Conservation (phyloP, 257 asterid species). For the Solanum pimpinellifolium region DNA sequence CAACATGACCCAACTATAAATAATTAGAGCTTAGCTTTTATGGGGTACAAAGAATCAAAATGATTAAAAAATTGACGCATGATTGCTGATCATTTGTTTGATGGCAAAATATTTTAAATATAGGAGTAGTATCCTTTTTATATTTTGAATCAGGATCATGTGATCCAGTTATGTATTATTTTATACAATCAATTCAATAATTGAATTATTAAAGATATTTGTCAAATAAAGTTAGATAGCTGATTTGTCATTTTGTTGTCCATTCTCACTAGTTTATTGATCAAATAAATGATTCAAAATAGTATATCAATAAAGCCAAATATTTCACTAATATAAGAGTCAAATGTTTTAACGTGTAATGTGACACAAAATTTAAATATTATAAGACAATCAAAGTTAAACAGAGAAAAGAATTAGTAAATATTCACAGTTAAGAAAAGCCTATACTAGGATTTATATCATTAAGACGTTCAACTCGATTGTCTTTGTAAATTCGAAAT, state of each 20-base stretch:
- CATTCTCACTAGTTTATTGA: background rate
- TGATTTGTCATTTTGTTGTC: background rate
- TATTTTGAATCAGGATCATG: background rate
- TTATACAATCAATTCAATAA: background rate
- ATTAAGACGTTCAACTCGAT: slow-evolving; percentile 16
- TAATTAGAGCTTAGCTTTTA: background rate
- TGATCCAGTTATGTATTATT: background rate
- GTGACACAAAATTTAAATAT: too few relatives aligned
- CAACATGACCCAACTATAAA: background rate
- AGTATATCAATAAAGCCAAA: background rate
- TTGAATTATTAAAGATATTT: background rate
- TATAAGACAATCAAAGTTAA: too few relatives aligned
- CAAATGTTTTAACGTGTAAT: background rate
- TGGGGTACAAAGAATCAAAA: background rate
- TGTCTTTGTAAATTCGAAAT: slow-evolving; percentile 26
- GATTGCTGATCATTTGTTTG: background rate
- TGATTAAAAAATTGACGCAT: background rate
- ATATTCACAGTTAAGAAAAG: background rate
- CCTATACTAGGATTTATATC: background rate
- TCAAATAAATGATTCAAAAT: background rate
- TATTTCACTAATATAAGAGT: background rate
- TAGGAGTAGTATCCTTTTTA: background rate
- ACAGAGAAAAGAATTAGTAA: background rate
- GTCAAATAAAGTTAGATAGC: background rate
- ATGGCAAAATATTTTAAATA: background rate